A percentile compares a stretch with the other conserved stretches of the same genome.
These are phyloP conservation scores for Leptodermis oblonga DNA, from an alignment of 257 asterid species.

Conservation along the genomic window DNA sequence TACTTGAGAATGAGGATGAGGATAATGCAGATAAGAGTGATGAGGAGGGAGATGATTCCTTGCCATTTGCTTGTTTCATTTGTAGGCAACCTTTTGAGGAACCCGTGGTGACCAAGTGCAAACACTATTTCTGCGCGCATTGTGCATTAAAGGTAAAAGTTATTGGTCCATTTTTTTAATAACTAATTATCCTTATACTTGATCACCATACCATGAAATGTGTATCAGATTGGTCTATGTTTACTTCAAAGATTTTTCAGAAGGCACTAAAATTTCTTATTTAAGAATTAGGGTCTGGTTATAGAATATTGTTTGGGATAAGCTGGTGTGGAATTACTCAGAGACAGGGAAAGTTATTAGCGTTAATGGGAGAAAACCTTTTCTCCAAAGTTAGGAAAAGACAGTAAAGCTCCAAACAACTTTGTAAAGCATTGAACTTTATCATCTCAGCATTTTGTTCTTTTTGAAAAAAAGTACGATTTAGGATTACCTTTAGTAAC, in stretches of 20 bases:
- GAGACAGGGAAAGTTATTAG: not conserved
- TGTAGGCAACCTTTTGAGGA: conserved; percentile 87
- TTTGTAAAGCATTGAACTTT: not conserved
- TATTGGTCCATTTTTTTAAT: not conserved
- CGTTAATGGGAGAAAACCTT: not conserved
- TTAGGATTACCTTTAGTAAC: not conserved
- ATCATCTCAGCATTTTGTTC: not conserved
- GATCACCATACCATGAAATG: not conserved
- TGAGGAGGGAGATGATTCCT: conserved; percentile 64
- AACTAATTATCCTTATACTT: not conserved
- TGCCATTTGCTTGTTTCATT: conserved; percentile 92
- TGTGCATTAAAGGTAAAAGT: conserved; percentile 78
- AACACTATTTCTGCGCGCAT: conserved; percentile 95
- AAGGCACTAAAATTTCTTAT: not conserved
- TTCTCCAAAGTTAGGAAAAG: not conserved
- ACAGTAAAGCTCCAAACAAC: not conserved
- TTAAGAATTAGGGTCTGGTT: not conserved
- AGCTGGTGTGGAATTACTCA: not conserved
- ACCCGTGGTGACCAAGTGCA: conserved; percentile 88
- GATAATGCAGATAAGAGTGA: conserved; percentile 46
- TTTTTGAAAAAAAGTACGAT: not conserved
- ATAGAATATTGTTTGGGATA: not conserved
- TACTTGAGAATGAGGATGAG: conserved; percentile 49
- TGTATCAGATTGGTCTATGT: not conserved
- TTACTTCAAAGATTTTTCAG: not conserved